A percentile compares a stretch with the other conserved stretches of the same genome.
phyloP scores from a whole-genome alignment of 768 basidiomycete genomes.

The Hericium coralloides region DNA sequence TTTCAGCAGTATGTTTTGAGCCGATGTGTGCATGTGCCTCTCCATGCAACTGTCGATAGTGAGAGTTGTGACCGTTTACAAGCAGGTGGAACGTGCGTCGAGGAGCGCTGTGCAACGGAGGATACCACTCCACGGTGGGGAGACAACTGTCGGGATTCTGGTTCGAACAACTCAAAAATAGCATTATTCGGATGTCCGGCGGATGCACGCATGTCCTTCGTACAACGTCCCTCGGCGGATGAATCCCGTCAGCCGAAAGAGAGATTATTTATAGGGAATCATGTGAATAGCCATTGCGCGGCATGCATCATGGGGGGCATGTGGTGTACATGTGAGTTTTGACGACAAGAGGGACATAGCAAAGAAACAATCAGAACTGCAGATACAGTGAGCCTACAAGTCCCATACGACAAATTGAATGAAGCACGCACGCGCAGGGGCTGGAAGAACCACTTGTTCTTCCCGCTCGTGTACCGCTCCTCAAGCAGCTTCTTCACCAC shows the following conservation, averaged over 20 bases:
- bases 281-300: slow-evolving; percentile 2
- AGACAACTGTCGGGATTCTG: slow-evolving; percentile 1
- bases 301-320: slow-evolving; percentile 22
- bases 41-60: too few species aligned
- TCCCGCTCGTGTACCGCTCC: slow-evolving; percentile 87
- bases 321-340: slow-evolving; percentile 33
- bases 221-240: too few species aligned
- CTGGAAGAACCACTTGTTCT: slow-evolving; percentile 98
- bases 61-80: slow-evolving; percentile 11
- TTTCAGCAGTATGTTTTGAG: background rate
- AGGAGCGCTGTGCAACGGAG: slow-evolving; percentile 47
- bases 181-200: too few species aligned
- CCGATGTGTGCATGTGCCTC: too few species aligned
- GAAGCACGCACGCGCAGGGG: slow-evolving; percentile 57
- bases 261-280: background rate
- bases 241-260: background rate
- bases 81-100: slow-evolving; percentile 58
- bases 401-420: too few species aligned
- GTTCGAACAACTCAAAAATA: too few species aligned
- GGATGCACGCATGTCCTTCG: too few species aligned
- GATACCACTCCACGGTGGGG: slow-evolving; percentile 42
- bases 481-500: slow-evolving; percentile 92
- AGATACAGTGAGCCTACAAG: background rate
- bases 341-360: slow-evolving; percentile 11
- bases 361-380: slow-evolving; percentile 27